These are phyloP conservation scores for Diaporthe destruens DNA, from an alignment of 2,329 filamentous ascomycete genomes.

Conservation along the genomic window DNA sequence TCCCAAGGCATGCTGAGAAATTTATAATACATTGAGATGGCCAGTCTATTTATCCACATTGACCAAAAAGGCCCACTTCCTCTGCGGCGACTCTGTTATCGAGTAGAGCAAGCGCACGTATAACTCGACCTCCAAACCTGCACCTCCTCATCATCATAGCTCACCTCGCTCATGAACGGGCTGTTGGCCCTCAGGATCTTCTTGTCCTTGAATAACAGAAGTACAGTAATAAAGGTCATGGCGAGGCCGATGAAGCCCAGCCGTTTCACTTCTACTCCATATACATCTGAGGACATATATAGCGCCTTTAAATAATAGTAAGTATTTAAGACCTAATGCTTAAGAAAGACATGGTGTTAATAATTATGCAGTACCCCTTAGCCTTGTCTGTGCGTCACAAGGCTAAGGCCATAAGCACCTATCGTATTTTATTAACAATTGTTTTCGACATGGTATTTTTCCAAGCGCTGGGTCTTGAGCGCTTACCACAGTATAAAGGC, in stretches of 20 bases:
- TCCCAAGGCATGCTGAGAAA: background rate
- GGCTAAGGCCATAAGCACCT: too few species aligned
- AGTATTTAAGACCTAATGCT: too few species aligned
- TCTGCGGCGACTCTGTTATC: background rate
- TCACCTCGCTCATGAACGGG: constrained; percentile 63
- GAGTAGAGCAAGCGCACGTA: background rate
- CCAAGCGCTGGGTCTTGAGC: too few species aligned
- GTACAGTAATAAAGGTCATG: constrained; percentile 75
- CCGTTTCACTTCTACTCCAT: too few species aligned
- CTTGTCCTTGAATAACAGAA: constrained; percentile 74
- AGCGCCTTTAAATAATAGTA: too few species aligned
- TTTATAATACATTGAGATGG: background rate
- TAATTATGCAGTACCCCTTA: too few species aligned
- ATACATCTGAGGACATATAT: too few species aligned
- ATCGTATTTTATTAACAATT: too few species aligned
- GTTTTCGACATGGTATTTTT: too few species aligned
- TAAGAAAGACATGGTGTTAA: too few species aligned
- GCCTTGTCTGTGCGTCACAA: too few species aligned
- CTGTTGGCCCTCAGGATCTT: constrained; percentile 72
- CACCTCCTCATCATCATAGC: constrained; percentile 32
- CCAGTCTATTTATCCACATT: background rate
- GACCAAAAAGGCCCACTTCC: background rate
- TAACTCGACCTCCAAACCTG: constrained; percentile 19
- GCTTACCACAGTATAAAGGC: too few species aligned
- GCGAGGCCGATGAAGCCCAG: constrained; percentile 72